These are phyloP conservation scores for Syzygium aromaticum DNA, from an alignment of 345 rosid genomes.

Conservation along the genomic window DNA sequence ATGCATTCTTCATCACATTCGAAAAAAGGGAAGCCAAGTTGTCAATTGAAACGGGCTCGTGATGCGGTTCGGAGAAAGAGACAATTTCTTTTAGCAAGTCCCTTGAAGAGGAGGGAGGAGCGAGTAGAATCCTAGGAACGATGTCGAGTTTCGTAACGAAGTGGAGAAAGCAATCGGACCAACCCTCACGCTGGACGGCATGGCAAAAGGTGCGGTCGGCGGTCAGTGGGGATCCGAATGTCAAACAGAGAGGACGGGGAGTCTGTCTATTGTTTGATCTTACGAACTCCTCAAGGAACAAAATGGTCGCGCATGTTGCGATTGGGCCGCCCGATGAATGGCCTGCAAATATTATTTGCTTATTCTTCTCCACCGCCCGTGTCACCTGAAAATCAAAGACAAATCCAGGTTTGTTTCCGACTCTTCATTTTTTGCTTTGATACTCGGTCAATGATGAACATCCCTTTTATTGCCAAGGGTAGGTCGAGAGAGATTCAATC, in stretches of 20 bases:
- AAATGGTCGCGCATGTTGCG: conserved; percentile 57
- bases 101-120: conserved; percentile 34
- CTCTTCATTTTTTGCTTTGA: neutral
- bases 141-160: conserved; percentile 61
- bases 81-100: conserved; percentile 20
- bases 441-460: neutral
- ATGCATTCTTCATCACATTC: conserved; percentile 45
- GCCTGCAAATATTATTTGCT: conserved; percentile 66
- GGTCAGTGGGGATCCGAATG: conserved; percentile 81
- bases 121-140: conserved; percentile 55
- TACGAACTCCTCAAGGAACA: conserved; percentile 39
- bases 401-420: neutral
- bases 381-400: conserved; percentile 28
- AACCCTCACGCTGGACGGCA: conserved; percentile 60
- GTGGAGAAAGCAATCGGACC: conserved; percentile 55
- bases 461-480: neutral
- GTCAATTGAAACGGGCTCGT: neutral
- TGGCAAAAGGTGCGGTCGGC: conserved; percentile 52
- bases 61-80: neutral
- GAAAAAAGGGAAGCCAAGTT: neutral
- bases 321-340: conserved; percentile 71
- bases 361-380: conserved; percentile 15
- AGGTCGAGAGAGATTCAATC: too few species aligned
- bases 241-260: conserved; percentile 43
- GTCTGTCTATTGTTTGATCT: neutral